Evolutionary conservation across 768 basidiomycete species (phyloP).

Genomic region (Rhodotorula kratochvilovae): DNA sequence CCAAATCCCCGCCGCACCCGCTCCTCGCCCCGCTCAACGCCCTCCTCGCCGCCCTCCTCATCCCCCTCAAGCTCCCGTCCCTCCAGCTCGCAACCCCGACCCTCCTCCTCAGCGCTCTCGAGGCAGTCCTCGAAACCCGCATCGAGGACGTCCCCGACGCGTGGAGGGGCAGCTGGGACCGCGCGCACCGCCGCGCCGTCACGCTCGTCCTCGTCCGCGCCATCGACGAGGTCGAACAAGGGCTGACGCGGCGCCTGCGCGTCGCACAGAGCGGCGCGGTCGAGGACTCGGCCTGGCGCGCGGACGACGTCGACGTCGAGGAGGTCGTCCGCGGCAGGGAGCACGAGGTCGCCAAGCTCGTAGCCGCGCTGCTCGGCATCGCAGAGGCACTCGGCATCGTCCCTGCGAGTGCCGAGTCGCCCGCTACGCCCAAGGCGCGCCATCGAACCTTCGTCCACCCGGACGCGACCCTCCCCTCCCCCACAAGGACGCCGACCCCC

Average conservation of each 20-base stretch:
- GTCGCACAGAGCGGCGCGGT: neutral
- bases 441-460: neutral
- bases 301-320: neutral
- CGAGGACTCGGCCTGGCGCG: neutral
- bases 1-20: neutral
- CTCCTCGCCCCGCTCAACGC: neutral
- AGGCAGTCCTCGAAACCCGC: slow-evolving; percentile 27
- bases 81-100: slow-evolving; percentile 24
- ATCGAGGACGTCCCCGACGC: slow-evolving; percentile 10
- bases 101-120: slow-evolving; percentile 26
- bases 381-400: slow-evolving; percentile 2
- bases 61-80: neutral
- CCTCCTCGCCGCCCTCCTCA: slow-evolving; percentile 8
- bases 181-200: neutral
- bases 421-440: neutral
- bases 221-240: slow-evolving; percentile 10
- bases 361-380: slow-evolving; percentile 3
- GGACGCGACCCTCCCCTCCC: neutral
- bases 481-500: neutral
- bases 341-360: slow-evolving; percentile 6
- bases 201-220: slow-evolving; percentile 3
- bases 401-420: neutral
- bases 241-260: neutral
- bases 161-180: neutral
- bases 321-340: slow-evolving; percentile 4